Conservation (phyloP, 1,284 basidiomycete genomes). For the Neonothopanus nambi region DNA sequence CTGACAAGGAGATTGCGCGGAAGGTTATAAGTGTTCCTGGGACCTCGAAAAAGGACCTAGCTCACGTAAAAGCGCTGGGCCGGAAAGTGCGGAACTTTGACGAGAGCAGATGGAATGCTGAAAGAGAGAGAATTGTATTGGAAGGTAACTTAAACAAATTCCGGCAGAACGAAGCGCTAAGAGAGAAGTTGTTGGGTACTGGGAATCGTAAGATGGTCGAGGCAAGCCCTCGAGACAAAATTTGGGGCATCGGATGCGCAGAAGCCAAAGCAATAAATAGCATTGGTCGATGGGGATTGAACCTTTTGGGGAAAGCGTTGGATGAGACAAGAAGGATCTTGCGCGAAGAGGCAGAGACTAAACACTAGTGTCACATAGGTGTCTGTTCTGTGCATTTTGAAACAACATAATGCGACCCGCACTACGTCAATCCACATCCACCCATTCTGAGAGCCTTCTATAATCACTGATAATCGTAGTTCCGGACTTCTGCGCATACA, state of each 20-base stretch:
- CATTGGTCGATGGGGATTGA: conserved; percentile 36
- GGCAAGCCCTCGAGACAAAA: conserved; percentile 55
- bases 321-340: conserved; percentile 31
- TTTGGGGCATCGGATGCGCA: conserved; percentile 63
- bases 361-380: too few relatives aligned
- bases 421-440: too few relatives aligned
- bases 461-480: too few relatives aligned
- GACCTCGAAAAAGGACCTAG: conserved; percentile 32
- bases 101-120: conserved; percentile 44
- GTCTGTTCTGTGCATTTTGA: too few relatives aligned
- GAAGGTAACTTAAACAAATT: conserved; percentile 58
- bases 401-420: too few relatives aligned
- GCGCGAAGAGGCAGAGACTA: conserved; percentile 17
- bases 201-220: conserved; percentile 50
- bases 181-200: conserved; percentile 42
- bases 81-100: conserved; percentile 49
- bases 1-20: conserved; percentile 41
- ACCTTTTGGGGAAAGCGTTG: conserved; percentile 40
- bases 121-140: conserved; percentile 50
- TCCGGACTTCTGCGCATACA: too few relatives aligned
- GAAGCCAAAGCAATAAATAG: conserved; percentile 44
- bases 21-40: conserved; percentile 38
- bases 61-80: conserved; percentile 50
- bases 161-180: conserved; percentile 43
- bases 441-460: too few relatives aligned